phyloP scores from a whole-genome alignment of 1,139 yeast species.

The Candida freyschussii region DNA sequence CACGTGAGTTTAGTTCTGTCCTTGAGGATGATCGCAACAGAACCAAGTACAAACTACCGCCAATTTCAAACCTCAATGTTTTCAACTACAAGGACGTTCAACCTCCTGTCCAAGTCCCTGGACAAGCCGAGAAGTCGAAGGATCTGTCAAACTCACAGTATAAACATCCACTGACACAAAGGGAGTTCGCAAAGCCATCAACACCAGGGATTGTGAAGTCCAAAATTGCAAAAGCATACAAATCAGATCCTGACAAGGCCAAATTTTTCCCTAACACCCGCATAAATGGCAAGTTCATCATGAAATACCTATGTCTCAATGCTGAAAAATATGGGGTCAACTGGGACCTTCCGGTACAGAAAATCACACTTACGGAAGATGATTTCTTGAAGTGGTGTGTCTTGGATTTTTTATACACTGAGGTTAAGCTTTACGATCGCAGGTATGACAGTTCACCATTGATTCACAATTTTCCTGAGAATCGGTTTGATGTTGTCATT shows the following conservation, averaged over 20 bases:
- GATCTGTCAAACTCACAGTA: too few species aligned
- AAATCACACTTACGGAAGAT: slow-evolving; percentile 5
- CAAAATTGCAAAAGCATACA: not conserved
- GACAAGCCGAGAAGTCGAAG: too few species aligned
- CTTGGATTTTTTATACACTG: slow-evolving; percentile 12
- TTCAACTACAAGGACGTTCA: too few species aligned
- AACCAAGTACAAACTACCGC: too few species aligned
- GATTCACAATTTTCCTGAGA: slow-evolving; percentile 10
- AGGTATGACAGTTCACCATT: slow-evolving; percentile 7
- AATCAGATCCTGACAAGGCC: slow-evolving; percentile 1
- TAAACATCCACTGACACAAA: too few species aligned
- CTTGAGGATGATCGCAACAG: too few species aligned
- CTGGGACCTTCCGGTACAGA: slow-evolving; percentile 1
- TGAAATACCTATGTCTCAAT: slow-evolving; percentile 7
- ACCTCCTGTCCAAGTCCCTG: too few species aligned
- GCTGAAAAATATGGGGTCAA: not conserved
- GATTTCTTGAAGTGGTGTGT: slow-evolving; percentile 14
- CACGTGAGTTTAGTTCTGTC: too few species aligned
- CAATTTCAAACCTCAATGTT: too few species aligned
- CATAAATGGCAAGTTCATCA: slow-evolving; percentile 12
- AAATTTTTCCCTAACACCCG: slow-evolving; percentile 8
- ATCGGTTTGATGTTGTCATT: slow-evolving; percentile 13
- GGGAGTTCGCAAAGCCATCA: too few species aligned
- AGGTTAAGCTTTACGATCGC: slow-evolving; percentile 12
- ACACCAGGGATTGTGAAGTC: too few species aligned